Conservation (phyloP, 495 filamentous ascomycete species). For the Tuber microsphaerosporum region DNA sequence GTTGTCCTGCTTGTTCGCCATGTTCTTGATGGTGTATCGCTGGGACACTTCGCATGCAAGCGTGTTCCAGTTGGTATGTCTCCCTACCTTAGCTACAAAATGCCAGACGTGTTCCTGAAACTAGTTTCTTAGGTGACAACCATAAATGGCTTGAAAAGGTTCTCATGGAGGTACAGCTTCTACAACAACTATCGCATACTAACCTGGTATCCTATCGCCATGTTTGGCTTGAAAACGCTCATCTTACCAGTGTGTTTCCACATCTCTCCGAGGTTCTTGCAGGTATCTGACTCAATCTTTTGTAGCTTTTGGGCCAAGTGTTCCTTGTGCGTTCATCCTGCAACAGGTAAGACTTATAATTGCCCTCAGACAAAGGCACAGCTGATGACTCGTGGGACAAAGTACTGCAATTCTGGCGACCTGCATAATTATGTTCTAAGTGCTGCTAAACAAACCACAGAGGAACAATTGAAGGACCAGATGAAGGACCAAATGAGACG, state of each 20-base stretch:
- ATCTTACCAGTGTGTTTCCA: conserved; percentile 53
- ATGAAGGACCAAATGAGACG: conserved; percentile 75
- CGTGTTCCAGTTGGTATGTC: conserved; percentile 69
- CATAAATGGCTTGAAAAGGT: conserved; percentile 95
- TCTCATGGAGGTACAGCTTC: conserved; percentile 80
- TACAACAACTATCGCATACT: conserved; percentile 83
- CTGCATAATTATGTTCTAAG: conserved; percentile 74
- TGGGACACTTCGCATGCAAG: conserved; percentile 94
- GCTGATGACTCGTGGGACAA: conserved; percentile 9
- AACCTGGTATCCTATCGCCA: conserved; percentile 97
- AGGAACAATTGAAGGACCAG: conserved; percentile 79
- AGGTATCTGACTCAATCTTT: conserved; percentile 9
- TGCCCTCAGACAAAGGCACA: not conserved
- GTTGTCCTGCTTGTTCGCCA: conserved; percentile 88
- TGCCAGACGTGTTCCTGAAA: not conserved
- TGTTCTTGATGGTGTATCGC: conserved; percentile 73
- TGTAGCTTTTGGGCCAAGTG: conserved; percentile 69
- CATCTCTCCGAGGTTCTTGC: not conserved
- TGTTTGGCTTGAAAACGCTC: conserved; percentile 89
- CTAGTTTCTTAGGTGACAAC: conserved; percentile 58
- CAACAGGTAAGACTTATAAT: conserved; percentile 55
- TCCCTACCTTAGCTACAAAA: not conserved
- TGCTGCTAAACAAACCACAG: conserved; percentile 57
- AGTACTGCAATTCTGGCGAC: conserved; percentile 91
- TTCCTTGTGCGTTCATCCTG: conserved; percentile 91